phyloP scores from a whole-genome alignment of 2,329 filamentous ascomycete species.

The Xylaria arbuscula region DNA sequence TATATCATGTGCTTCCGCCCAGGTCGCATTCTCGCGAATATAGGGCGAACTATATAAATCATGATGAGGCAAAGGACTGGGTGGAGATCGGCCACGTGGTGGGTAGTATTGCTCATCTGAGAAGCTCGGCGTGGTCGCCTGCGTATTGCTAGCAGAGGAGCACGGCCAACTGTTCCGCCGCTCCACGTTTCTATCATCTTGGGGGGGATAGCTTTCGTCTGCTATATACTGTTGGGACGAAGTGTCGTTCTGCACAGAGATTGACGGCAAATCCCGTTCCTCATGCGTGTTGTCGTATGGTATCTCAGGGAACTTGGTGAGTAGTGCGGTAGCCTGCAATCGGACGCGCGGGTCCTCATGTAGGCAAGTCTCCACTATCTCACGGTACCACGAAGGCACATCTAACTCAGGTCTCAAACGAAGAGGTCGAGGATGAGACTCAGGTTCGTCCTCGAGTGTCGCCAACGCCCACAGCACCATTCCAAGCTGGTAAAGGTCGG shows the following conservation, averaged over 20 bases:
- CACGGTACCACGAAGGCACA: constrained; percentile 82
- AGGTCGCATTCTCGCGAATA: constrained; percentile 37
- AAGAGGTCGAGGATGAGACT: constrained; percentile 79
- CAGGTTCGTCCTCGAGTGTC: constrained; percentile 88
- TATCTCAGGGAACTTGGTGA: constrained; percentile 72
- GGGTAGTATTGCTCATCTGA: constrained; percentile 58
- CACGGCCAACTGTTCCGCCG: constrained; percentile 59
- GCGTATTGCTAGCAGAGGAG: constrained; percentile 52
- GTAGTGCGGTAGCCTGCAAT: constrained; percentile 76
- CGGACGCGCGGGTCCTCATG: constrained; percentile 78
- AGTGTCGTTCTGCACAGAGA: constrained; percentile 56
- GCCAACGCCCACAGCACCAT: constrained; percentile 97
- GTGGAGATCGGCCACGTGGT: constrained; percentile 65
- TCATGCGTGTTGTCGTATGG: constrained; percentile 44
- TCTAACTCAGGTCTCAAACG: constrained; percentile 66
- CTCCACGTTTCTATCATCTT: constrained; percentile 55
- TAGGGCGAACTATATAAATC: constrained; percentile 52
- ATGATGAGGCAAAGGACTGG: constrained; percentile 60
- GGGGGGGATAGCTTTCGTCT: constrained; percentile 51
- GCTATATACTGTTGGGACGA: constrained; percentile 55
- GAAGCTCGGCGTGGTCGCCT: constrained; percentile 48
- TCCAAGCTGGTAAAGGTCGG: constrained; percentile 92
- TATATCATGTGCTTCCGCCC: constrained; percentile 39
- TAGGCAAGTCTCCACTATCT: constrained; percentile 80
- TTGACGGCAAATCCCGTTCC: constrained; percentile 48